Conservation (phyloP, 768 basidiomycete genomes). For the Lyophyllum atratum region DNA sequence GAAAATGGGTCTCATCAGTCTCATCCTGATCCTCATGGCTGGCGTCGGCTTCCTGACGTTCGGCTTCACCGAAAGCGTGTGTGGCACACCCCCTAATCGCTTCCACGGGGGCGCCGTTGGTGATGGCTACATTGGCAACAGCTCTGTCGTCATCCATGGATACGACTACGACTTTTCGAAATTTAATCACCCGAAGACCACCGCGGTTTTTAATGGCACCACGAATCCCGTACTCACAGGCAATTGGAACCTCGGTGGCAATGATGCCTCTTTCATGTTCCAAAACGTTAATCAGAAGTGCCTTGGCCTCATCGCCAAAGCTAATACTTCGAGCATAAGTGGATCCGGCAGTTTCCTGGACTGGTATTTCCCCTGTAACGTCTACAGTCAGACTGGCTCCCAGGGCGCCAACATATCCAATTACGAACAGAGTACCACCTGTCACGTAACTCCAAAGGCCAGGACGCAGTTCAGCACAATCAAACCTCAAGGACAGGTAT, state of each 20-base stretch:
- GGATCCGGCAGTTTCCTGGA: slow-evolving; percentile 62
- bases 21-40: slow-evolving; percentile 86
- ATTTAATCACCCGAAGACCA: slow-evolving; percentile 81
- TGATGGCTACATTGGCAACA: slow-evolving; percentile 66
- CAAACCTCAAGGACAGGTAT: slow-evolving; percentile 78
- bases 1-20: slow-evolving; percentile 89
- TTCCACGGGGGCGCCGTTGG: slow-evolving; percentile 80
- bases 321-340: slow-evolving; percentile 70
- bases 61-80: slow-evolving; percentile 94
- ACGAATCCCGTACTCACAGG: slow-evolving; percentile 84
- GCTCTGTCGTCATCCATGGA: slow-evolving; percentile 92
- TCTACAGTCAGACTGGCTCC: slow-evolving; percentile 73
- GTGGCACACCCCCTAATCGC: slow-evolving; percentile 83
- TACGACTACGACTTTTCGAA: slow-evolving; percentile 88
- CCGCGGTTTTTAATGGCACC: slow-evolving; percentile 68
- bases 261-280: slow-evolving; percentile 94
- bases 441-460: slow-evolving; percentile 66
- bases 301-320: slow-evolving; percentile 70
- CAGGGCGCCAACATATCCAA: slow-evolving; percentile 65
- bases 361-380: slow-evolving; percentile 99
- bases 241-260: slow-evolving; percentile 76
- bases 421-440: slow-evolving; percentile 66
- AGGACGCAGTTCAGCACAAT: slow-evolving; percentile 52
- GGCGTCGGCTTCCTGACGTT: slow-evolving; percentile 97
- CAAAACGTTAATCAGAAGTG: slow-evolving; percentile 91